These are phyloP conservation scores for Colletotrichum gloeosporioides DNA, from an alignment of 2,329 filamentous ascomycete species.

Conservation along the genomic window DNA sequence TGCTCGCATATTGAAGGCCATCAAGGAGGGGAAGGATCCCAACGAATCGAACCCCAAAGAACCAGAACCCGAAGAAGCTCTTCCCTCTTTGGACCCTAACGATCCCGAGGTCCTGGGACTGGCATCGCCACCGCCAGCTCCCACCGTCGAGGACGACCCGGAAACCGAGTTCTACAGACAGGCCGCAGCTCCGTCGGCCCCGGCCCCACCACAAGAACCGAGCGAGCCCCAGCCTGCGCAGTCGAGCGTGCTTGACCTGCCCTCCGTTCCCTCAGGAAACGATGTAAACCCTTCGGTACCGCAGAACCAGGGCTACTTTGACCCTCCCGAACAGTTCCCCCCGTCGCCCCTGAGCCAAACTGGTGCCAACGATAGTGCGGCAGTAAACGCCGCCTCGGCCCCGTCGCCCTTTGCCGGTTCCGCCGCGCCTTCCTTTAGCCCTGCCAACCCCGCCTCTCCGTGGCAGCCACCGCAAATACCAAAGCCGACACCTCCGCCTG, in stretches of 20 bases:
- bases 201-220: conserved; percentile 28
- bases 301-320: conserved; percentile 37
- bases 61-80: conserved; percentile 46
- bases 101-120: conserved; percentile 69
- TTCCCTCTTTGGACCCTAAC: conserved; percentile 60
- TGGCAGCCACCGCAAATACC: conserved; percentile 12
- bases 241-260: conserved; percentile 14
- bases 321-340: conserved; percentile 34
- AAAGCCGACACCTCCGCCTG: conserved; percentile 19
- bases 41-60: conserved; percentile 86
- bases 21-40: conserved; percentile 89
- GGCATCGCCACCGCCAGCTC: conserved; percentile 40
- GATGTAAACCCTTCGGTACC: conserved; percentile 18
- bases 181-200: conserved; percentile 29
- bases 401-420: conserved; percentile 8
- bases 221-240: conserved; percentile 8
- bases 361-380: conserved; percentile 29
- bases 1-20: conserved; percentile 84
- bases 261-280: conserved; percentile 9
- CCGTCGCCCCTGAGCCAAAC: conserved; percentile 40
- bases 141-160: conserved; percentile 58
- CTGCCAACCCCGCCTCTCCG: background rate
- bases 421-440: conserved; percentile 14
- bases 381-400: background rate
- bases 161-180: conserved; percentile 40